Evolutionary conservation across 495 filamentous ascomycete genomes (phyloP).

Genomic region (Alectoria sarmentosa): DNA sequence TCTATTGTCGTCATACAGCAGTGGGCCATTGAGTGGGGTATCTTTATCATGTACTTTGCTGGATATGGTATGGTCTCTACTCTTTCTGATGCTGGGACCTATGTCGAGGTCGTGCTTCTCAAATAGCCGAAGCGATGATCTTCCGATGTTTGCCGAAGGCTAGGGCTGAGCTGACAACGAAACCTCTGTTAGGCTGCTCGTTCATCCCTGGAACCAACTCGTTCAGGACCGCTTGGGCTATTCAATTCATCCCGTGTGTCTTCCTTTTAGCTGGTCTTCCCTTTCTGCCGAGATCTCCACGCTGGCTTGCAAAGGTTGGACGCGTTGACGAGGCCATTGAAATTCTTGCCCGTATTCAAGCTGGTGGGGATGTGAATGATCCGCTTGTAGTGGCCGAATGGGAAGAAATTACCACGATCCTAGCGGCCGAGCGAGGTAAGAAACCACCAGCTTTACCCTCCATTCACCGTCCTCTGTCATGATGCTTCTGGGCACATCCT

Average conservation of each 20-base stretch:
- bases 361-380: slow-evolving; percentile 54
- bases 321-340: slow-evolving; percentile 60
- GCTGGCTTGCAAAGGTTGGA: slow-evolving; percentile 66
- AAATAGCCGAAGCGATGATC: not conserved
- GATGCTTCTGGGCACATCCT: not conserved
- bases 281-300: slow-evolving; percentile 65
- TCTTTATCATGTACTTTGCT: slow-evolving; percentile 47
- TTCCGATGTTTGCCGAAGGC: too few species aligned
- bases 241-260: slow-evolving; percentile 61
- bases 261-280: slow-evolving; percentile 56
- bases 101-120: not conserved
- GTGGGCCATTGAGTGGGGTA: slow-evolving; percentile 67
- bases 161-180: not conserved
- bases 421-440: slow-evolving; percentile 49
- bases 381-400: slow-evolving; percentile 65
- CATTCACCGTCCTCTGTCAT: not conserved
- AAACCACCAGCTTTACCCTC: not conserved
- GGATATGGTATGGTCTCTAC: not conserved
- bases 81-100: not conserved
- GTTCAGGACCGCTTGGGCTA: slow-evolving; percentile 67
- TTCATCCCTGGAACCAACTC: slow-evolving; percentile 54
- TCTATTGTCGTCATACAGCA: slow-evolving; percentile 70
- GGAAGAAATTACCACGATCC: slow-evolving; percentile 58
- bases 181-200: slow-evolving; percentile 40
- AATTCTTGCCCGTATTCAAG: slow-evolving; percentile 63